Base-by-base conservation (phyloP, 2,329 filamentous ascomycete genomes). In the Mollisiaceae sp. region DNA sequence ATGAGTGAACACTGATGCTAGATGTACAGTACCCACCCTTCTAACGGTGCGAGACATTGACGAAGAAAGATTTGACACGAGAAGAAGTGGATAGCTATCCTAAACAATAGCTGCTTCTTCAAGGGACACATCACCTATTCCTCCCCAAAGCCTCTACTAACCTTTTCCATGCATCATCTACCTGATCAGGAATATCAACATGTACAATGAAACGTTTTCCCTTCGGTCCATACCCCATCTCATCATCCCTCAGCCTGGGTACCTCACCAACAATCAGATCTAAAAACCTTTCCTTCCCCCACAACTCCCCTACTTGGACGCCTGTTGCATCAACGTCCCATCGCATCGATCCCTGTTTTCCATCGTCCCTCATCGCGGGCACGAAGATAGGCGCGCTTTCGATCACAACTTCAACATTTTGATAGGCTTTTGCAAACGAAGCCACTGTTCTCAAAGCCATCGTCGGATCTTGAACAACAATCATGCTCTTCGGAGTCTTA, bases 391-490 rank as follows among this genome's bases (percentile, higher is more conserved):
- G 78, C 65, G 75, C 78, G 41, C 71, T 71, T 1, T 60, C 63
- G 0, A 76, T 73, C 0, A 67, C 38, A 0, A 6, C 41, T 8
- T 58, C 43, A 4, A 68, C 12, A 32, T 74, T 69, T 6, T 73
- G 69, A 63, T 78, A 82, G 0, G 71, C 73, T 65, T 78, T 78
- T 57, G 78, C 67, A 59, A 82, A 82, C 2, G 79, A 79, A 2
- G 78, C 78, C 1, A 75, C 71, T 0, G 81, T 82, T 11, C 80
- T 72, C 32, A 77, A 67, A 54, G 76, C 76, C 81, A 82, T 82
- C 0, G 81, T 82, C 0, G 81, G 79, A 68, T 82, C 81, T 67
- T 82, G 81, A 11, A 80, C 75, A 14, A 82, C 69, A 11, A 82
- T 64, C 36, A 76, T 72, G 0, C 73, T 75, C 2, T 65, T 65